Conservation (phyloP, 495 filamentous ascomycete species). For the Astrothelium macrocarpum region DNA sequence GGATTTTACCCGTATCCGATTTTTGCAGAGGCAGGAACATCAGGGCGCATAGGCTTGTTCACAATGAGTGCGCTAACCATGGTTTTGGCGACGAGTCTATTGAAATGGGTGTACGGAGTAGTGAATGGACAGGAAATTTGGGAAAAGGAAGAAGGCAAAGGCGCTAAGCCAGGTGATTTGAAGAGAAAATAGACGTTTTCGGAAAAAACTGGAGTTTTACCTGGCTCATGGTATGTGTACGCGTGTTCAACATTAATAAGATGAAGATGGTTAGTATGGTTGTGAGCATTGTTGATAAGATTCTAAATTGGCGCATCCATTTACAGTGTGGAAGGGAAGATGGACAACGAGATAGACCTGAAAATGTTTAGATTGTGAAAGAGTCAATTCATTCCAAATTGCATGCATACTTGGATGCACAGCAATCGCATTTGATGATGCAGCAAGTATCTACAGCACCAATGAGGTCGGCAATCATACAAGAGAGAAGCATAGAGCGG, state of each 20-base stretch:
- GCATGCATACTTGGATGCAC: neutral
- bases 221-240: too few species aligned
- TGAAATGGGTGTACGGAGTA: slow-evolving; percentile 58
- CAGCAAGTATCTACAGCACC: neutral
- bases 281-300: too few species aligned
- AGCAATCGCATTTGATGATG: neutral
- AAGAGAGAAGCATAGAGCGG: neutral
- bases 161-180: slow-evolving; percentile 7
- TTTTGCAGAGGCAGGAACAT: slow-evolving; percentile 52
- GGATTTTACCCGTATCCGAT: slow-evolving; percentile 89
- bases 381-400: too few species aligned
- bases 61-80: slow-evolving; percentile 58
- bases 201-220: neutral
- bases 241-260: too few species aligned
- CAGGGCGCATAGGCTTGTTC: slow-evolving; percentile 60
- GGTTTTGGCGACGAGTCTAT: slow-evolving; percentile 53
- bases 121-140: slow-evolving; percentile 51
- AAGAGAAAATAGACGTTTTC: slow-evolving; percentile 2
- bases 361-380: too few species aligned
- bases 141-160: slow-evolving; percentile 5
- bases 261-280: too few species aligned
- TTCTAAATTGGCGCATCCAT: too few species aligned
- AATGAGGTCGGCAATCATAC: neutral
- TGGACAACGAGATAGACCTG: too few species aligned
- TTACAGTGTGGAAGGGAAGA: too few species aligned